A percentile compares a stretch with the other conserved stretches of the same genome.
These are phyloP conservation scores for Mucor mucedo DNA, from an alignment of 371 early-diverging fungal species.

Conservation along the genomic window DNA sequence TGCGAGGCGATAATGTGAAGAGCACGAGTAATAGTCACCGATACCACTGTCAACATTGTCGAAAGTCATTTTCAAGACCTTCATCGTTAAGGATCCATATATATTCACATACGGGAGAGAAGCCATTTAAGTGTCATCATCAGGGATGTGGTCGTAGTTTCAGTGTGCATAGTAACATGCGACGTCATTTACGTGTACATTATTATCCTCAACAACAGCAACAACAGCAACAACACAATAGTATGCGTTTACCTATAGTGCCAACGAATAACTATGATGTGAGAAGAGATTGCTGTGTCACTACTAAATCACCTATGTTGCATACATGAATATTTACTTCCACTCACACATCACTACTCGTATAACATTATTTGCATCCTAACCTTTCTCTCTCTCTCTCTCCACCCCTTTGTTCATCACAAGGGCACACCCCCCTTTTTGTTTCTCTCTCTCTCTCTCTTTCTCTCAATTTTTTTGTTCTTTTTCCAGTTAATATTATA, in stretches of 20 bases:
- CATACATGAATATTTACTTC: conserved; percentile 6
- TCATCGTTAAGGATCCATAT: conserved; percentile 68
- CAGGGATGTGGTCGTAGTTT: conserved; percentile 71
- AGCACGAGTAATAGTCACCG: conserved; percentile 8
- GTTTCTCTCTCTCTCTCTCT: not conserved
- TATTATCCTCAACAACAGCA: conserved; percentile 23
- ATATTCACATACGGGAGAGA: conserved; percentile 78
- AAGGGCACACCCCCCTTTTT: no score
- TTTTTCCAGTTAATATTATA: not conserved
- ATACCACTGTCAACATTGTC: conserved; percentile 35
- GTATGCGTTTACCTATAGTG: conserved; percentile 27
- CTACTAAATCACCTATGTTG: not conserved
- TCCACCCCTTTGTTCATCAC: not conserved
- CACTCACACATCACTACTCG: conserved; percentile 3
- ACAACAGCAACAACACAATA: conserved; percentile 10
- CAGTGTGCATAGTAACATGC: conserved; percentile 79
- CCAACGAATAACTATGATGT: conserved; percentile 10
- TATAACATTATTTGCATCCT: conserved; percentile 1
- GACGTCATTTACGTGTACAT: conserved; percentile 67
- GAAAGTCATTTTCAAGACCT: conserved; percentile 37
- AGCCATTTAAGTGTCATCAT: conserved; percentile 67
- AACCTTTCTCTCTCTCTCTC: not conserved
- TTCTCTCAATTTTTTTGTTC: not conserved
- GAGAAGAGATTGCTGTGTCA: conserved; percentile 2
- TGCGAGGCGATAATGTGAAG: not conserved